Conservation (phyloP, 2,329 filamentous ascomycete species). For the Knoxdaviesia proteae region DNA sequence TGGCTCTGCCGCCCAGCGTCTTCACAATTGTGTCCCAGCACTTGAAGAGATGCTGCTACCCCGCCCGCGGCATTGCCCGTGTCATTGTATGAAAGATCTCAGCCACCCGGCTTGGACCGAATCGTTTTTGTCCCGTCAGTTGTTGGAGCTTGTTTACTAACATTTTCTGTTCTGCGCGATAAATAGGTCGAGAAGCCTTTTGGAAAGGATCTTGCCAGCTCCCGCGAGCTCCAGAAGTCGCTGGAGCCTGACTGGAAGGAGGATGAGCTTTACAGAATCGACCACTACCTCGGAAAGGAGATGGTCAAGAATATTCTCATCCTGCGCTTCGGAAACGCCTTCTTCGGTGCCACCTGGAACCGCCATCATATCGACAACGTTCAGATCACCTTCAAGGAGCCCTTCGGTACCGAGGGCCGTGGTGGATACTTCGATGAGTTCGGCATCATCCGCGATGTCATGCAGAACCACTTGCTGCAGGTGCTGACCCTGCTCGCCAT, state of each 20-base stretch:
- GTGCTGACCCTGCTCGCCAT: slow-evolving; percentile 91
- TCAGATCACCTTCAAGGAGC: slow-evolving; percentile 98
- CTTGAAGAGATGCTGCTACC: slow-evolving; percentile 93
- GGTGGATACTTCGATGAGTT: slow-evolving; percentile 99
- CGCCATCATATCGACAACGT: slow-evolving; percentile 98
- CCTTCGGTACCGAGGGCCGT: slow-evolving; percentile 92
- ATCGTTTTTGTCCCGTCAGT: too few species aligned
- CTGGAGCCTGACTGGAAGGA: slow-evolving; percentile 96
- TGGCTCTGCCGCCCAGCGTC: slow-evolving; percentile 92
- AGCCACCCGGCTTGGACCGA: too few species aligned
- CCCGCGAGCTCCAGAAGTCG: slow-evolving; percentile 81
- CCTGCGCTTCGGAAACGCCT: slow-evolving; percentile 93
- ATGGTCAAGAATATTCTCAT: slow-evolving; percentile 99
- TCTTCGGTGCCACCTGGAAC: slow-evolving; percentile 98
- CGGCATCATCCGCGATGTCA: slow-evolving; percentile 96
- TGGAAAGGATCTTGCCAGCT: slow-evolving; percentile 88
- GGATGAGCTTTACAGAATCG: slow-evolving; percentile 96
- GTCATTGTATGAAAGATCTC: slow-evolving; percentile 51
- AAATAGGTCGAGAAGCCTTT: slow-evolving; percentile 92
- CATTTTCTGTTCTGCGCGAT: slow-evolving; percentile 1
- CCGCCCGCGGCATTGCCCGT: slow-evolving; percentile 69
- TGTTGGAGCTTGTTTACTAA: slow-evolving; percentile 7
- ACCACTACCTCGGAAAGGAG: slow-evolving; percentile 98
- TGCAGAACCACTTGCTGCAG: slow-evolving; percentile 98
- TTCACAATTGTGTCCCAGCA: slow-evolving; percentile 97